These are phyloP conservation scores for Coemansia sp. DNA, from an alignment of 192 early-diverging fungal species.

Conservation along the genomic window DNA sequence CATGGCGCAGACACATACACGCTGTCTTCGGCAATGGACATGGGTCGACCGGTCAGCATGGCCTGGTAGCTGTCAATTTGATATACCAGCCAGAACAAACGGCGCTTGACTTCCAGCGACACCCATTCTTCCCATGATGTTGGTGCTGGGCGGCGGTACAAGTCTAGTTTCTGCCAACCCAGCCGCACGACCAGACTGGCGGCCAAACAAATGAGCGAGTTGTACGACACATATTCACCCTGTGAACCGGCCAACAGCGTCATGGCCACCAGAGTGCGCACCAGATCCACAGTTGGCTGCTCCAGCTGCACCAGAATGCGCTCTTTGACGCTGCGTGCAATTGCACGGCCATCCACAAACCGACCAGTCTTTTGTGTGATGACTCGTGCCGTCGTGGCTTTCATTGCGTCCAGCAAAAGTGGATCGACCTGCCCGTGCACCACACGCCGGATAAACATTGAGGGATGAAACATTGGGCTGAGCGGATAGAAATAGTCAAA, in stretches of 20 bases:
- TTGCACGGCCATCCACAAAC: conserved; percentile 27
- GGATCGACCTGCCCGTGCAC: conserved; percentile 49
- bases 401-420: conserved; percentile 48
- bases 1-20: conserved; percentile 52
- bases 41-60: conserved; percentile 51
- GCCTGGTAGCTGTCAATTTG: conserved; percentile 57
- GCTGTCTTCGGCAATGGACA: conserved; percentile 47
- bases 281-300: conserved; percentile 32
- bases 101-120: conserved; percentile 31
- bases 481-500: conserved; percentile 56
- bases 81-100: conserved; percentile 54
- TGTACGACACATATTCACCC: conserved; percentile 53
- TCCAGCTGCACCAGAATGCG: conserved; percentile 40
- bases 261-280: conserved; percentile 44
- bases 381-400: conserved; percentile 41
- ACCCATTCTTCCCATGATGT: conserved; percentile 51
- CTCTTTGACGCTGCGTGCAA: conserved; percentile 43
- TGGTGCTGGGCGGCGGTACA: conserved; percentile 37
- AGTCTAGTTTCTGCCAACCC: conserved; percentile 49
- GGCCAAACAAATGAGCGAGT: conserved; percentile 52
- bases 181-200: conserved; percentile 48
- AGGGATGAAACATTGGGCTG: conserved; percentile 53
- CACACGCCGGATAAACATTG: conserved; percentile 51
- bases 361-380: conserved; percentile 38
- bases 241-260: conserved; percentile 45